phyloP scores from a whole-genome alignment of 2,329 filamentous ascomycete genomes.

The Neonectria coccinea region DNA sequence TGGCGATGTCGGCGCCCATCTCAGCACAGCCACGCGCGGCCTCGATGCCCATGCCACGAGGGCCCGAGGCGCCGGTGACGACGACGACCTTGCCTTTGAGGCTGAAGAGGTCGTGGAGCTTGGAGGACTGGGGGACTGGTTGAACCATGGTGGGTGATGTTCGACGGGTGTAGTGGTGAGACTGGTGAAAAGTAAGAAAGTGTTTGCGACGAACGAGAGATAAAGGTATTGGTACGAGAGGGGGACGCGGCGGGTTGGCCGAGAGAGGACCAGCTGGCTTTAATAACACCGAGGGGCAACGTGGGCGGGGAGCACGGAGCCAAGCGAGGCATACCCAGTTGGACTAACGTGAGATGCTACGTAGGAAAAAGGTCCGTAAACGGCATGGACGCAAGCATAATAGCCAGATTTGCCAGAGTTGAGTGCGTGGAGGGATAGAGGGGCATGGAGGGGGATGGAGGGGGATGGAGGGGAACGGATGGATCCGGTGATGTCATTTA shows the following conservation, averaged over 20 bases:
- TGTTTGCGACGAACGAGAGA: neutral
- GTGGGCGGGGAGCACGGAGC: constrained; percentile 12
- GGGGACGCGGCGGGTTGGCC: too few species aligned
- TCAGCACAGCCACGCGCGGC: constrained; percentile 78
- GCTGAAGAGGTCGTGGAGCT: constrained; percentile 75
- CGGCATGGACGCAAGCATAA: neutral
- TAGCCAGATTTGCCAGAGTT: neutral
- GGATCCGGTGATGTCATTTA: constrained; percentile 46
- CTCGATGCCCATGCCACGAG: constrained; percentile 77
- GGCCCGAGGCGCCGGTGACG: constrained; percentile 75
- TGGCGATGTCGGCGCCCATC: constrained; percentile 76
- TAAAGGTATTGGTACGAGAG: neutral
- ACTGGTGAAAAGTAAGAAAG: constrained; percentile 4
- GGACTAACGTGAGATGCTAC: neutral
- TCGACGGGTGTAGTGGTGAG: neutral
- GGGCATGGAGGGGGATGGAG: constrained; percentile 30
- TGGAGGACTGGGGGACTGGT: constrained; percentile 66
- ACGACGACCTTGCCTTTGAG: constrained; percentile 80
- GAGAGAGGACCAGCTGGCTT: neutral
- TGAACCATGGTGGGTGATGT: constrained; percentile 61
- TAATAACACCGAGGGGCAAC: neutral
- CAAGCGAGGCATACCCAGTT: neutral
- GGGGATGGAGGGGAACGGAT: constrained; percentile 16
- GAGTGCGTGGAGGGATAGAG: constrained; percentile 18
- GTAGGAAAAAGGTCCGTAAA: constrained; percentile 9